Base-by-base conservation (phyloP, 2,329 filamentous ascomycete species). In the Cladobotryum mycophilum region DNA sequence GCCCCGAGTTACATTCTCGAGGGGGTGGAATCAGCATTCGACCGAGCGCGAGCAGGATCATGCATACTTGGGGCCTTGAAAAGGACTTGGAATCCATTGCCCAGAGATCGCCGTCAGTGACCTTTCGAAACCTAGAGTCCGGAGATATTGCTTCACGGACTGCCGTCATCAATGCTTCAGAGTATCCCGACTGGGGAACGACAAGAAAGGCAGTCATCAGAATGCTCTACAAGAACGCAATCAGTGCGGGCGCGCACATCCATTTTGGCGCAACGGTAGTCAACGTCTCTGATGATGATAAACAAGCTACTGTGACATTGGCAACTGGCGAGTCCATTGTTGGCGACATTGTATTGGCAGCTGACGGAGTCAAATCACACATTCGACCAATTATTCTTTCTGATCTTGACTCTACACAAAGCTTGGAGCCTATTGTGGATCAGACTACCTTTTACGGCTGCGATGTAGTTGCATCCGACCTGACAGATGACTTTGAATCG, bases 11-110 rank as follows among this genome's bases (percentile, higher is more conserved):
- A 4, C 48, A 41, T 2, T 47, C 58, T 7, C 47, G 47, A 5
- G 58, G 58, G 15, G 58, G 58, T 8, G 52, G 49, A 8, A 53
- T 60, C 42, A 58, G 55, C 44, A 55, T 59, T 43, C 41, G 56
- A 8, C 55, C 58, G 6, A 49, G 53, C n/a, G 58, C 56, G 8
- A 51, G 49, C 30, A 49, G 43, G 8, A 41, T 57, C 43, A 52
- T 59, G 13, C 52, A 54, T 13, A 37, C 22, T 4, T 58, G 58
- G 56, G 58, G 57, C 2, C 41, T 59, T 13, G 43, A 43, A 11
- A 17, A 37, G 5, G 47, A 37, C 13, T 33, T 60, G 14, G 22
- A 47, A 18, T 33, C 41, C 20, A 48, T 54, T 22, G 45, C 41
- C 42, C 41, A 52, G 18, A 41, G 45, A 35, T 52, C 51, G 2